Base-by-base conservation (phyloP, 495 filamentous ascomycete species). In the Lentithecium fluviatile region DNA sequence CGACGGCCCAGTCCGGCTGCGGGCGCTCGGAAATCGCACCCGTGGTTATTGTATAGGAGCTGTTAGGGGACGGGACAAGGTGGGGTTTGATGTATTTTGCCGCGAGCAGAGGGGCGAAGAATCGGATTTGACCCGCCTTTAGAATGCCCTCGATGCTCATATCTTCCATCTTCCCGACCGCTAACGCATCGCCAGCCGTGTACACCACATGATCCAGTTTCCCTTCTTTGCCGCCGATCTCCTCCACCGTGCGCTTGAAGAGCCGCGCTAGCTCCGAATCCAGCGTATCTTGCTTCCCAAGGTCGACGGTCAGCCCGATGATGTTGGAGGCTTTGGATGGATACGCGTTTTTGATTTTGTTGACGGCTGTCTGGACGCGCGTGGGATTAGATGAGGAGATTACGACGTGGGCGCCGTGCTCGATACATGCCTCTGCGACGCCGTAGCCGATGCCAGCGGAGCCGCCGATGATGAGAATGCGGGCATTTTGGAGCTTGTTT, bases 351-450 rank as follows among this genome's bases (percentile, higher is more conserved):
- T 58, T 20, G 17, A 75, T 67, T 0, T 45, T 36, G 3, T 52
- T 20, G 50, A 73, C 45, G 43, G 71, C 64, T n/a, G 56, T 15
- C 37, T 62, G 15, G 48, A 73, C 58, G 21, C 71, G 68, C 8
- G 47, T 21, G 6, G 56, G 58, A 50, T 69, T 73, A 17, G 70
- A 71, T 4, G 73, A 72, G 38, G 71, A 71, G 56, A 75, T 65
- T 45, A 56, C 70, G 49, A 73, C 65, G 37, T 34, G 43, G 34
- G 53, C 58, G 49, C 69, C 69, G 45, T 53, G 46, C 49, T 74
- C 73, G 60, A 75, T 59, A n/a, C 58, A 59, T 15, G 71, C 71
- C 66, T 72, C 70, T 56, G 73, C 73, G 49, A 75, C 68, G 61
- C 54, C 67, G 57, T 56, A 74, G 46, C 73, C 73, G 26, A 75